Evolutionary conservation across 306 rosid species (phyloP).

Genomic region (Vachellia collinsii): DNA sequence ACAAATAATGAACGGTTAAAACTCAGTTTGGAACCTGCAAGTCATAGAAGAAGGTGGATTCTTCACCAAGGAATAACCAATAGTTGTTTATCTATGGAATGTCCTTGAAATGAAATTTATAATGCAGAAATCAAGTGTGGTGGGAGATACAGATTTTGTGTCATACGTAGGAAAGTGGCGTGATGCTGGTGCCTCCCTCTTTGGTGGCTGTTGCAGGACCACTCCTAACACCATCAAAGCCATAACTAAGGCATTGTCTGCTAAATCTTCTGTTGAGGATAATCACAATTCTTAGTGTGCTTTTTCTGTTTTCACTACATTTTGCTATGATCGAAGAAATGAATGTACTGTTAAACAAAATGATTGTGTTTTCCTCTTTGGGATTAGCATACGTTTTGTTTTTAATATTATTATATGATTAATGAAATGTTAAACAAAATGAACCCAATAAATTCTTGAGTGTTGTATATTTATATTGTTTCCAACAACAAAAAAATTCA

Average conservation of each 20-base stretch:
- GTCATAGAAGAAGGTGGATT: background rate
- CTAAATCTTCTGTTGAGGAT: conserved; percentile 9
- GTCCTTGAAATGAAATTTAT: background rate
- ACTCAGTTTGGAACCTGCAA: background rate
- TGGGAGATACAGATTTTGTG: conserved; percentile 68
- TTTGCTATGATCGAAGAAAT: background rate
- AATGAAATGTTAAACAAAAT: background rate
- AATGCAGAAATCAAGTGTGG: conserved; percentile 61
- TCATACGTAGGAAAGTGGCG: conserved; percentile 75
- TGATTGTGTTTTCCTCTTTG: background rate
- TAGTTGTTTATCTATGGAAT: background rate
- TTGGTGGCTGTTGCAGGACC: conserved; percentile 96
- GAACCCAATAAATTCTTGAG: background rate
- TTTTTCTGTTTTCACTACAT: background rate
- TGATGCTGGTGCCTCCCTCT: conserved; percentile 76
- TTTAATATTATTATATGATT: background rate
- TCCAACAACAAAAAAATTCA: background rate
- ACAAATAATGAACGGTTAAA: background rate
- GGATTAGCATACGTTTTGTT: background rate
- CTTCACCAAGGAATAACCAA: background rate
- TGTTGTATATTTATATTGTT: background rate
- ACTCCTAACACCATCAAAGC: conserved; percentile 79
- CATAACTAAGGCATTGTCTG: conserved; percentile 53
- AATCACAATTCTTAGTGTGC: background rate
- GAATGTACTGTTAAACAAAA: background rate